Percentiles rank a stretch among this genome's conserved stretches.
phyloP scores from a whole-genome alignment of 2,329 filamentous ascomycete genomes.

The Colletotrichum kahawae region DNA sequence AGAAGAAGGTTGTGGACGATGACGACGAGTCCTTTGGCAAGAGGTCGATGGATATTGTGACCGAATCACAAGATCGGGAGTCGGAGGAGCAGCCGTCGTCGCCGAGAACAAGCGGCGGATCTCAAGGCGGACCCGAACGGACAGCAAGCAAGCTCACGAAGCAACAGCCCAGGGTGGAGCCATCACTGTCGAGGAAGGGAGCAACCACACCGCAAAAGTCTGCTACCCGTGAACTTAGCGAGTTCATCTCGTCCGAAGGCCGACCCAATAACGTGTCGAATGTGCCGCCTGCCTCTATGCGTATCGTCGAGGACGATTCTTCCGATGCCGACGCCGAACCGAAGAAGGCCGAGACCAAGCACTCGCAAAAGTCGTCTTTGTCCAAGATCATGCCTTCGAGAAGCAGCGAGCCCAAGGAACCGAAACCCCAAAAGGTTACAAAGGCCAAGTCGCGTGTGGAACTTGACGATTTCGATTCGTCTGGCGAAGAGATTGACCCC shows the following conservation, averaged over 20 bases:
- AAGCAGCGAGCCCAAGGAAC: constrained; percentile 38
- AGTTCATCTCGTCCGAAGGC: constrained; percentile 46
- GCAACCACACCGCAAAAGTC: constrained; percentile 33
- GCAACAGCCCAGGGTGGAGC: constrained; percentile 56
- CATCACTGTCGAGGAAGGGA: constrained; percentile 50
- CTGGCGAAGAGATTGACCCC: constrained; percentile 44
- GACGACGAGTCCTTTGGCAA: constrained; percentile 68
- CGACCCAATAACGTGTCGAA: constrained; percentile 59
- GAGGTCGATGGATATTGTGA: constrained; percentile 61
- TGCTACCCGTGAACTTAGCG: constrained; percentile 45
- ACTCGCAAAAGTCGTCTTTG: constrained; percentile 43
- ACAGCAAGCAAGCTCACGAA: constrained; percentile 75
- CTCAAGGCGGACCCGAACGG: constrained; percentile 48
- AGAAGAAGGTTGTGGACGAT: constrained; percentile 60
- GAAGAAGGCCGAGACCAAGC: constrained; percentile 32
- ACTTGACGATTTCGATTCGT: constrained; percentile 73
- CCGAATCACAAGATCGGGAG: constrained; percentile 50
- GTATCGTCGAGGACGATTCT: constrained; percentile 59
- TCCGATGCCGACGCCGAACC: constrained; percentile 28
- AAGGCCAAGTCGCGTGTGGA: constrained; percentile 67
- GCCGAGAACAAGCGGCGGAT: constrained; percentile 25
- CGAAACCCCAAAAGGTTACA: constrained; percentile 55
- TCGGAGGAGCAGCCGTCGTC: constrained; percentile 48
- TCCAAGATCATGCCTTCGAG: constrained; percentile 48
- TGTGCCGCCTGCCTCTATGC: constrained; percentile 59